Base-by-base conservation (phyloP, 805 yeast species). In the Saccharomycopsis lassenensis region DNA sequence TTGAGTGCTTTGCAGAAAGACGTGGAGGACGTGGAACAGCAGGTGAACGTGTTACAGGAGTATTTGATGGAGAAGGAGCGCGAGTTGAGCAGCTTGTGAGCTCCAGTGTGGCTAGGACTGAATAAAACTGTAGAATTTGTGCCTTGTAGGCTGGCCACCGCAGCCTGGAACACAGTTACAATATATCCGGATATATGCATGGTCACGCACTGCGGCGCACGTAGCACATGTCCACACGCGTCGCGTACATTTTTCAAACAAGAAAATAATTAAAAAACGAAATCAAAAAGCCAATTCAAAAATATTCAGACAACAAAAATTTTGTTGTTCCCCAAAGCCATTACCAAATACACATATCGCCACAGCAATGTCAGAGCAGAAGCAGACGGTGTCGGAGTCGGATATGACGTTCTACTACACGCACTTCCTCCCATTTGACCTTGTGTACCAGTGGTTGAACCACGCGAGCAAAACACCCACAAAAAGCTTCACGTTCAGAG, bases 401-500 rank as follows among this genome's bases (percentile, higher is more conserved):
- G 87, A 81, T 50, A 79, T 82, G 85, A 59, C 60, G 7, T 74
- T 69, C 50, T 83, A 76, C 55, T 84, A 84, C 52, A 74, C 74
- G 44, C 57, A 74, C 18, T 57, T 81, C 26, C 67, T 83, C 28
- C 96, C 96, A 3, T 84, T 81, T 61, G 68, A 76, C 45, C 66
- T 73, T 24, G 62, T 87, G n/a, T 87, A 78, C 58, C 77, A 72
- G 44, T 89, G 97, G 97, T 62, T 89, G 33, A 82, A 77, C 52
- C 97, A 87, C 55, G 76, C 93, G 3, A 16, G 32, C 2, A 72
- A 70, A 30, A 79, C 91, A 6, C 67, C 74, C 14, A 61, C 69
- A 15, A 32, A 35, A 16, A 91, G 83, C 52, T 87, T 89, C 59
- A 72, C 84, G 14, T 74, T 82, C 69, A 69, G 98, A 46, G 98